These are phyloP conservation scores for Aspergillus glaucus DNA, from an alignment of 2,329 filamentous ascomycete genomes.

Conservation along the genomic window DNA sequence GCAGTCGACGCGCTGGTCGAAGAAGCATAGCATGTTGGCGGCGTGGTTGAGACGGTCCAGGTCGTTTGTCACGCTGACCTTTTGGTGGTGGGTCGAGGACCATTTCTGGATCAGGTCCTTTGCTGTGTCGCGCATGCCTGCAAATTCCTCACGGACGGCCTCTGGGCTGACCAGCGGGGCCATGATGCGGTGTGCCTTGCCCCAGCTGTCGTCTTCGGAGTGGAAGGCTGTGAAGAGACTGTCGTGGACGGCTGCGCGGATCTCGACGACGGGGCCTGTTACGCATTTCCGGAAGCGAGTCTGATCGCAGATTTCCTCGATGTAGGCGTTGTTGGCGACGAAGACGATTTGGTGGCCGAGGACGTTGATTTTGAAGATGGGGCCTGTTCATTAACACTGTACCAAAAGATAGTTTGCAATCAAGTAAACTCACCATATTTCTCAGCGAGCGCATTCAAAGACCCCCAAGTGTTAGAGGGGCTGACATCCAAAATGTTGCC, in stretches of 20 bases:
- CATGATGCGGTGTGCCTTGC: conserved; percentile 52
- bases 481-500: conserved; percentile 49
- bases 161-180: conserved; percentile 41
- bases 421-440: conserved; percentile 36
- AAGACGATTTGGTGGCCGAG: conserved; percentile 45
- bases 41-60: conserved; percentile 52
- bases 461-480: conserved; percentile 45
- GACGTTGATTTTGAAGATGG: conserved; percentile 54
- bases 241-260: conserved; percentile 57
- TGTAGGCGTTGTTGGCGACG: conserved; percentile 48
- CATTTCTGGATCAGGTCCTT: conserved; percentile 48
- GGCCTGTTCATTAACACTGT: conserved; percentile 36
- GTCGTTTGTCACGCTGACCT: conserved; percentile 44
- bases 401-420: neutral
- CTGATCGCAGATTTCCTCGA: conserved; percentile 62
- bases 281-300: conserved; percentile 50
- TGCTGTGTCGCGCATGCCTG: conserved; percentile 46
- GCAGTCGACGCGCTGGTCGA: conserved; percentile 45
- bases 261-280: conserved; percentile 50
- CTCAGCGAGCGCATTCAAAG: conserved; percentile 44
- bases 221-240: conserved; percentile 59
- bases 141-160: conserved; percentile 36
- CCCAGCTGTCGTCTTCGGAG: conserved; percentile 51
- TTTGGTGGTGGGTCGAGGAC: conserved; percentile 35
- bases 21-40: conserved; percentile 46